Evolutionary conservation across 2,329 filamentous ascomycete genomes (phyloP), one percentile per base, ranked within the genome.

Genomic region (Chaetoscypha palmicola): DNA sequence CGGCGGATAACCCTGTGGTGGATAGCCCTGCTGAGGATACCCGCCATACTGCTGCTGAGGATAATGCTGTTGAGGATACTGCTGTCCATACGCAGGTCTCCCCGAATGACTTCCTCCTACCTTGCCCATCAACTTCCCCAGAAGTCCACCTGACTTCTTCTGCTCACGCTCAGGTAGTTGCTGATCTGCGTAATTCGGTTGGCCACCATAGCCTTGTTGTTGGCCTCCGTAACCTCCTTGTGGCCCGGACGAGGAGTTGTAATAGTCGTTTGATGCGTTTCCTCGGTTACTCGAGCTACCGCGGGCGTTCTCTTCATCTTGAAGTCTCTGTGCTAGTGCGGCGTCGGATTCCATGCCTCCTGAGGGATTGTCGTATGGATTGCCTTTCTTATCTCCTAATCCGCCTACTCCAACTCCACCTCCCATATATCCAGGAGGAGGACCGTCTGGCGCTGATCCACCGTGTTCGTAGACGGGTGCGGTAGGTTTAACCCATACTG

Each of bases 401-500:
- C 41, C 41, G 12, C 23, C 22, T 10, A 38, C 41, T 16, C 24
- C 20, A 3, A 41, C 34, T 20, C 49, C 43, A 7, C 47, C 43
- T 14, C 55, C 54, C 4, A 39, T 17, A 19, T 64, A 89, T 50
- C 74, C 73, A 0, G 85, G 83, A 10, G 86, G 86, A 3, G 82
- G 73, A 28, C 79, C 84, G 10, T 81, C 68, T 1, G 70, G 61
- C 17, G 36, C 38, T 17, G n/a, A n/a, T 43, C 75, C 72, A 37
- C 77, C 76, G 38, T 78, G 77, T 12, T 75, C 71, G 52, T 77
- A 75, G 41, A 79, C 79, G 33, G 85, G 81, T 41, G 73, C 73
- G 28, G 80, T 86, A 14, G 89, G 89, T 55, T 79, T 83, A 3
- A 94, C 85, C 90, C 90, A 96, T 73, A 91, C 85, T 4, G 90